Evolutionary conservation across 2,329 filamentous ascomycete genomes (phyloP).

Genomic region (Hysterium pulicare): DNA sequence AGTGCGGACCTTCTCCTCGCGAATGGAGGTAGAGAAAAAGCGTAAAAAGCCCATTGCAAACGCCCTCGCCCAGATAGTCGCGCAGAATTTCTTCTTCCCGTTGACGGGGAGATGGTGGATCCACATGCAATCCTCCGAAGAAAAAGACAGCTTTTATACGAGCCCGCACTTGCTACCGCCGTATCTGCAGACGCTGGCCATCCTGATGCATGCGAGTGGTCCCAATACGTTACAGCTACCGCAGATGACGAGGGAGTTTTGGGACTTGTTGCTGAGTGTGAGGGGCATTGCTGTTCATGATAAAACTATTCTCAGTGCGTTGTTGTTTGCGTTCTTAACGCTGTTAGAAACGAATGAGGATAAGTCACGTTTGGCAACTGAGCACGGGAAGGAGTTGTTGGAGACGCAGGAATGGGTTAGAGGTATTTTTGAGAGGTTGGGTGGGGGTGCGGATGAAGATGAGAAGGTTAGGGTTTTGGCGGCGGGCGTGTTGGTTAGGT

Average conservation of each 20-base stretch:
- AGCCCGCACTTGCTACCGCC: conserved; percentile 73
- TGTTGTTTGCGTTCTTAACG: conserved; percentile 76
- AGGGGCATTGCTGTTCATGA: conserved; percentile 55
- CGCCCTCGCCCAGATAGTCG: conserved; percentile 72
- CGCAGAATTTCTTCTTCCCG: conserved; percentile 79
- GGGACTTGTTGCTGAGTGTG: conserved; percentile 74
- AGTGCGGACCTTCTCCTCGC: conserved; percentile 81
- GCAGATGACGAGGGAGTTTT: conserved; percentile 79
- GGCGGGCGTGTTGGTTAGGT: conserved; percentile 71
- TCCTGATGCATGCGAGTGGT: conserved; percentile 79
- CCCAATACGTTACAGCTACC: conserved; percentile 72
- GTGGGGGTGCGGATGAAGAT: conserved; percentile 59
- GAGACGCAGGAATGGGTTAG: conserved; percentile 87
- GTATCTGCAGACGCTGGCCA: conserved; percentile 80
- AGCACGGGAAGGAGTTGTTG: conserved; percentile 71
- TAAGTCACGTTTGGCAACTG: conserved; percentile 67
- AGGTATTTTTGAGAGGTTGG: conserved; percentile 61
- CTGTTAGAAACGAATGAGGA: conserved; percentile 79
- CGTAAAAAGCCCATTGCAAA: conserved; percentile 65
- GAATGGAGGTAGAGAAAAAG: conserved; percentile 63
- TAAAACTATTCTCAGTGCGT: conserved; percentile 64
- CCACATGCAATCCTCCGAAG: conserved; percentile 43
- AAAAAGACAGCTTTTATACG: conserved; percentile 60
- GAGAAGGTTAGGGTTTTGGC: conserved; percentile 75
- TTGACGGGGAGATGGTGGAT: conserved; percentile 77